phyloP scores from a whole-genome alignment of 805 yeast genomes.

The Candida lessepsii region DNA sequence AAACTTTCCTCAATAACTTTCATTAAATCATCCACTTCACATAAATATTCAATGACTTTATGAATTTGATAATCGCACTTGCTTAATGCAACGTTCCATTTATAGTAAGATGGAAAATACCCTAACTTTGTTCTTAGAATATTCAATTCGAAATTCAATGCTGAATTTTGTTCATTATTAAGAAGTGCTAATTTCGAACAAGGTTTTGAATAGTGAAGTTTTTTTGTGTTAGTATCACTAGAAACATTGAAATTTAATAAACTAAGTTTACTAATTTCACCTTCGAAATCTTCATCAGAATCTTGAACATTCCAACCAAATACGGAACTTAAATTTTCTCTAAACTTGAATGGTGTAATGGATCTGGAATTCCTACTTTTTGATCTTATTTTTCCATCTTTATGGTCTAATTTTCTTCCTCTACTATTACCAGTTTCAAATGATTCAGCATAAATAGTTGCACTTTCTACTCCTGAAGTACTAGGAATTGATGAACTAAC shows the following conservation, averaged over 20 bases:
- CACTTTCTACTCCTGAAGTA: neutral
- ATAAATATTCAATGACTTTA: neutral
- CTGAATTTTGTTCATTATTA: slow-evolving; percentile 12
- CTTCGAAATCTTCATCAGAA: slow-evolving; percentile 3
- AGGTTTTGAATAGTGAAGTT: slow-evolving; percentile 14
- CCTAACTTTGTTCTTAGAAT: slow-evolving; percentile 10
- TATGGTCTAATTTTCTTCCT: slow-evolving; percentile 10
- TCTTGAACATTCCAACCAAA: slow-evolving; percentile 12
- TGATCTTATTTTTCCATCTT: slow-evolving; percentile 1
- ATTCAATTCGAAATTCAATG: slow-evolving; percentile 15
- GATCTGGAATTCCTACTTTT: slow-evolving; percentile 6
- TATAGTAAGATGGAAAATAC: slow-evolving; percentile 19
- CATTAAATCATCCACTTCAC: neutral
- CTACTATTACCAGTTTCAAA: slow-evolving; percentile 1
- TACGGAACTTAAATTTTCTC: slow-evolving; percentile 16
- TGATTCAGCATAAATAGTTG: neutral
- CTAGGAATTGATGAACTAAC: no score
- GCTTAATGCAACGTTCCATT: slow-evolving; percentile 15
- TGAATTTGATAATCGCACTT: neutral
- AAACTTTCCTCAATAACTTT: slow-evolving; percentile 1
- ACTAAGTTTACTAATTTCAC: slow-evolving; percentile 3
- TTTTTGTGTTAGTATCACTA: neutral
- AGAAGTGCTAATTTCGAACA: slow-evolving; percentile 18
- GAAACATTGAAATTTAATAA: neutral
- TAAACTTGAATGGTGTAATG: slow-evolving; percentile 17